phyloP scores from a whole-genome alignment of 768 basidiomycete genomes.

The Hortiboletus campestris region DNA sequence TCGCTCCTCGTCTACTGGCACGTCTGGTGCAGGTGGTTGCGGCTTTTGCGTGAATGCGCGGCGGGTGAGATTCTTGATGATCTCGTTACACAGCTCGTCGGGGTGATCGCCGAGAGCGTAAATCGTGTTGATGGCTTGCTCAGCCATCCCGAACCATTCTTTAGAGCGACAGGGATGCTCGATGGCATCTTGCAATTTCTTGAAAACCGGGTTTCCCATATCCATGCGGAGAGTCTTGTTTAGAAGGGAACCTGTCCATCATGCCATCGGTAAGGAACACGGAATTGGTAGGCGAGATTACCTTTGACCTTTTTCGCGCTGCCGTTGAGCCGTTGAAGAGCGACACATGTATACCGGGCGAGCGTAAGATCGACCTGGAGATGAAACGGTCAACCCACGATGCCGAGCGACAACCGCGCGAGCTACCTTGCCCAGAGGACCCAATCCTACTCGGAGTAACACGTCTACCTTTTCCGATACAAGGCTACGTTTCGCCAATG shows the following conservation, averaged over 20 bases:
- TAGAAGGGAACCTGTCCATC: conserved; percentile 69
- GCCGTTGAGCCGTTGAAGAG: conserved; percentile 87
- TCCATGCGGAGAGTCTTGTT: conserved; percentile 84
- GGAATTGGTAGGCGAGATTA: conserved; percentile 21
- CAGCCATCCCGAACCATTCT: conserved; percentile 97
- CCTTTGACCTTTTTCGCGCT: conserved; percentile 98
- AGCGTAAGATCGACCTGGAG: conserved; percentile 80
- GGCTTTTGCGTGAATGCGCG: conserved; percentile 57
- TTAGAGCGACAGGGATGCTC: conserved; percentile 77
- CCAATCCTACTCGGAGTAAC: conserved; percentile 85
- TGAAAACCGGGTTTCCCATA: conserved; percentile 87
- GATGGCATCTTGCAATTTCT: conserved; percentile 76
- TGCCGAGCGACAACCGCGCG: neutral
- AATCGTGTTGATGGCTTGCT: conserved; percentile 95
- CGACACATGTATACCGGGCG: conserved; percentile 91
- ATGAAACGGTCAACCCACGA: neutral
- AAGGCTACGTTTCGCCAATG: conserved; percentile 73
- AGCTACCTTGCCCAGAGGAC: conserved; percentile 74
- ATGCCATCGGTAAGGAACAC: neutral
- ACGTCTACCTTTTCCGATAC: conserved; percentile 82
- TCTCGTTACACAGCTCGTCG: conserved; percentile 72
- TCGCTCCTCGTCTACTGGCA: conserved; percentile 22
- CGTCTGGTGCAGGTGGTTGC: conserved; percentile 2
- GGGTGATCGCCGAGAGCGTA: conserved; percentile 95
- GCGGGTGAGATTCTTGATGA: conserved; percentile 80